These are phyloP conservation scores for Podospora tetraspora DNA, from an alignment of 495 filamentous ascomycete species.

Conservation along the genomic window DNA sequence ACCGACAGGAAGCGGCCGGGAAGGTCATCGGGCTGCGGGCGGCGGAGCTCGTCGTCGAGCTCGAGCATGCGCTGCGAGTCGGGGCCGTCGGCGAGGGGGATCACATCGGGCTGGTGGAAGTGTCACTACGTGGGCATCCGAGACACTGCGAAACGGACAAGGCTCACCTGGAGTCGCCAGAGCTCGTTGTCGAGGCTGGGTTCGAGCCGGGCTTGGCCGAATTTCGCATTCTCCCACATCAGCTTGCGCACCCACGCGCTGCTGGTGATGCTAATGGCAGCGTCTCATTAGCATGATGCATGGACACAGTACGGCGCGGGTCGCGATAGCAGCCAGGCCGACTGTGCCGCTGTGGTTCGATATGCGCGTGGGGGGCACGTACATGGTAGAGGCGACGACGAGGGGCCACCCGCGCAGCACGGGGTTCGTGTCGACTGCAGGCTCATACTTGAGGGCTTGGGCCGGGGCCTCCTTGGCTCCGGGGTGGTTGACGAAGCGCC, in stretches of 20 bases:
- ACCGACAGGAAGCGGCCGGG: slow-evolving; percentile 57
- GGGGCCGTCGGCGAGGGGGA: slow-evolving; percentile 47
- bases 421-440: slow-evolving; percentile 30
- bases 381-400: slow-evolving; percentile 25
- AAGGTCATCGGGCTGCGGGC: slow-evolving; percentile 33
- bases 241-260: slow-evolving; percentile 26
- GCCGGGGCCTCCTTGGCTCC: slow-evolving; percentile 29
- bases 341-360: background rate
- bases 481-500: slow-evolving; percentile 32
- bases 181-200: slow-evolving; percentile 53
- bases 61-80: slow-evolving; percentile 24
- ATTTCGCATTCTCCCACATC: slow-evolving; percentile 69
- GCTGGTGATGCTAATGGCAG: slow-evolving; percentile 23
- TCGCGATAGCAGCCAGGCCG: background rate
- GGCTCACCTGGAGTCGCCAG: slow-evolving; percentile 52
- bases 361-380: background rate
- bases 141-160: background rate
- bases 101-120: slow-evolving; percentile 62
- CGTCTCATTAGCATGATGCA: background rate
- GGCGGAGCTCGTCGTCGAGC: slow-evolving; percentile 33
- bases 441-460: slow-evolving; percentile 18
- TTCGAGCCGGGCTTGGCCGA: slow-evolving; percentile 55
- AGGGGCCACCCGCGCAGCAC: slow-evolving; percentile 28
- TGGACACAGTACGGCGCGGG: background rate
- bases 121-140: slow-evolving; percentile 2